These are phyloP conservation scores for Fusarium scirpi DNA, from an alignment of 2,329 filamentous ascomycete species.

Conservation along the genomic window DNA sequence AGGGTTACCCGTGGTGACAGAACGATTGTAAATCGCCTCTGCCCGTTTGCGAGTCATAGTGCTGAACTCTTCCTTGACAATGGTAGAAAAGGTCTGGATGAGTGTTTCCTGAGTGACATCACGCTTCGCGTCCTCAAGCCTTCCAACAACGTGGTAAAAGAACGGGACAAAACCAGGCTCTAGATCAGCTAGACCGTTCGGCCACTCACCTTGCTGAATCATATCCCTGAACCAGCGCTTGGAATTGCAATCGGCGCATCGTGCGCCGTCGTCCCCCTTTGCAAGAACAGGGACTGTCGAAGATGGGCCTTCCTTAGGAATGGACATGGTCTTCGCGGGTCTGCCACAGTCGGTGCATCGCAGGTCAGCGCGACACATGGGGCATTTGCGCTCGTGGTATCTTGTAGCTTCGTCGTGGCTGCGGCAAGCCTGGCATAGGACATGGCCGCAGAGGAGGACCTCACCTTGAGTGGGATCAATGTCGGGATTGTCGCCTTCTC, in stretches of 20 bases:
- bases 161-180: slow-evolving; percentile 33
- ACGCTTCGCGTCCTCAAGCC: background rate
- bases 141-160: slow-evolving; percentile 24
- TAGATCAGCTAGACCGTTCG: background rate
- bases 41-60: slow-evolving; percentile 6
- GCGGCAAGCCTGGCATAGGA: slow-evolving; percentile 38
- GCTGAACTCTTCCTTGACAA: slow-evolving; percentile 24
- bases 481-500: fast-evolving
- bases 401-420: too few relatives aligned
- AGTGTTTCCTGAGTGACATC: background rate
- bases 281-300: background rate
- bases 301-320: background rate
- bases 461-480: background rate
- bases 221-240: background rate
- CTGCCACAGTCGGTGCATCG: background rate
- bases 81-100: background rate
- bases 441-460: slow-evolving; percentile 42
- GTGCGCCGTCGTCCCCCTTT: background rate
- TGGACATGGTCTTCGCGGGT: too few relatives aligned
- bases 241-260: slow-evolving; percentile 32
- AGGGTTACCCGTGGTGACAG: background rate
- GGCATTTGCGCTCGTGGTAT: slow-evolving; percentile 1
- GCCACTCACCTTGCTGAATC: slow-evolving; percentile 25
- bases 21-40: background rate
- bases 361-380: slow-evolving; percentile 20